phyloP scores from a whole-genome alignment of 441 rosid species.

The Kokia cookei region DNA sequence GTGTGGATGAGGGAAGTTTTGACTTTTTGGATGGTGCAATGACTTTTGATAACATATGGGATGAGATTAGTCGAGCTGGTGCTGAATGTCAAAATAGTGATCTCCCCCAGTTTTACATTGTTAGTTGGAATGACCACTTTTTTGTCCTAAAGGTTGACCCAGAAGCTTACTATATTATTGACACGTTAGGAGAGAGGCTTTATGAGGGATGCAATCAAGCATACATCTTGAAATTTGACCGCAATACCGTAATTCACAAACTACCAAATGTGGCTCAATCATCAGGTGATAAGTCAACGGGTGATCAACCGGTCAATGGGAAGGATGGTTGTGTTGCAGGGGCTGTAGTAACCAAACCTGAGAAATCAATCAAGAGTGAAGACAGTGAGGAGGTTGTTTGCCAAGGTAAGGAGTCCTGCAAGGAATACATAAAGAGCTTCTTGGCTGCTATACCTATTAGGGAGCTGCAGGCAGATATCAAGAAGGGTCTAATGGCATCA shows the following conservation, averaged over 20 bases:
- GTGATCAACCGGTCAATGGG: background rate
- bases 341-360: background rate
- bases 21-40: slow-evolving; percentile 67
- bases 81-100: slow-evolving; percentile 19
- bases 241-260: slow-evolving; percentile 35
- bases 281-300: slow-evolving; percentile 19
- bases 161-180: slow-evolving; percentile 77
- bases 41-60: slow-evolving; percentile 85
- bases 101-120: slow-evolving; percentile 50
- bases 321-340: background rate
- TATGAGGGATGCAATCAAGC: slow-evolving; percentile 81
- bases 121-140: slow-evolving; percentile 77
- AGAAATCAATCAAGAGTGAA: slow-evolving; percentile 11
- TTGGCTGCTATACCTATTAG: slow-evolving; percentile 82
- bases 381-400: slow-evolving; percentile 32
- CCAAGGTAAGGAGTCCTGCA: slow-evolving; percentile 70
- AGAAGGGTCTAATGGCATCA: slow-evolving; percentile 61
- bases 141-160: slow-evolving; percentile 68
- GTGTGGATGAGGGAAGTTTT: slow-evolving; percentile 45
- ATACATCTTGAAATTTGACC: slow-evolving; percentile 62
- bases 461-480: slow-evolving; percentile 67
- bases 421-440: slow-evolving; percentile 83
- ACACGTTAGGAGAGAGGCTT: slow-evolving; percentile 84
- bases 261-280: slow-evolving; percentile 18
- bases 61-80: slow-evolving; percentile 44